Base-by-base conservation (phyloP, 108 stramenopile genomes). In the Cyclotella baltica region DNA sequence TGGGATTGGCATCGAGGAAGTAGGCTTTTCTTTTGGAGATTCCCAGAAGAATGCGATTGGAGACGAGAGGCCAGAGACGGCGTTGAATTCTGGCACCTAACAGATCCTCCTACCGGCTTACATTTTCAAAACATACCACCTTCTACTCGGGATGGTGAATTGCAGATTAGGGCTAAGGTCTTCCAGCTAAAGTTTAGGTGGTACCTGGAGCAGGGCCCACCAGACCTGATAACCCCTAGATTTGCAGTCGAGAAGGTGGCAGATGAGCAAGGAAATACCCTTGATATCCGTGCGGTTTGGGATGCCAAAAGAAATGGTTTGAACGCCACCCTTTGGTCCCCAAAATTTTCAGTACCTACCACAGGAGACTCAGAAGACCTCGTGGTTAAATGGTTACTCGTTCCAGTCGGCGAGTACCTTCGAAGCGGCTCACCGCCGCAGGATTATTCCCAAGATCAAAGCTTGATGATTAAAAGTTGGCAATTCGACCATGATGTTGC, bases 31-130 rank as follows among this genome's bases (percentile, higher is more conserved):
- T n/a, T n/a, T n/a, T n/a, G n/a, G n/a, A n/a, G n/a, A n/a, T n/a
- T n/a, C n/a, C n/a, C n/a, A n/a, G n/a, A n/a, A n/a, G n/a, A n/a
- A n/a, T n/a, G n/a, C n/a, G n/a, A n/a, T n/a, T n/a, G n/a, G n/a
- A n/a, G n/a, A n/a, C n/a, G n/a, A n/a, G 52, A 69, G 18, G 67
- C 67, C 31, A 29, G 35, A 19, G 67, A 6, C 33, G 33, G 67
- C 31, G 67, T 38, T 35, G 30, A 20, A 56, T 51, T 69, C 28
- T 34, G 47, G 22, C 40, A 36, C 47, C 1, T 51, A 34, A 19
- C 30, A 0, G 34, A 48, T 18, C 25, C 31, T 25, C 65, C 16
- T n/a, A 19, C 8, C 16, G 64, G 25, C 47, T 53, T 30, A 68
- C 53, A 20, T 15, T 5, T 50, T 33, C 51, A 36, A 33, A 55